Conservation (phyloP, 768 basidiomycete species). For the Gelatoporia subvermispora region DNA sequence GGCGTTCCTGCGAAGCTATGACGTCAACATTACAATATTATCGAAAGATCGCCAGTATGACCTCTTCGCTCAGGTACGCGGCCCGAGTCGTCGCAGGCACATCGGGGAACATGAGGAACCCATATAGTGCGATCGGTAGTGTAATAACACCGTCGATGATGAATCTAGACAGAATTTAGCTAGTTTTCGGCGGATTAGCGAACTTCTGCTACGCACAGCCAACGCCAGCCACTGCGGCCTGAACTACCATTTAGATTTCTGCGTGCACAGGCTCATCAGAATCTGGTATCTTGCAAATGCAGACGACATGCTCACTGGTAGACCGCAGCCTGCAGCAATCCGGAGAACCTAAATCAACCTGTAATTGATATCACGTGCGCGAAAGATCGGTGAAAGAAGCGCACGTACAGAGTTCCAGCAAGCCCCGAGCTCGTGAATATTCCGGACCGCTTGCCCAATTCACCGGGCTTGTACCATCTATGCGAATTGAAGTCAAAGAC, state of each 20-base stretch:
- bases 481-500: no score
- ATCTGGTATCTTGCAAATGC: not conserved
- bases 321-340: constrained; percentile 59
- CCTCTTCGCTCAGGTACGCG: constrained; percentile 59
- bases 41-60: constrained; percentile 12
- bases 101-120: constrained; percentile 70
- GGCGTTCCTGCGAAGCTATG: constrained; percentile 42
- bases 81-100: constrained; percentile 59
- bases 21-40: not conserved
- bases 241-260: constrained; percentile 49
- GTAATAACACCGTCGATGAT: constrained; percentile 71
- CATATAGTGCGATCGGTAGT: constrained; percentile 65
- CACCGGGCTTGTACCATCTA: constrained; percentile 68
- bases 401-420: constrained; percentile 51
- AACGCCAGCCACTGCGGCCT: constrained; percentile 63
- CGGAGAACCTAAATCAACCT: constrained; percentile 46
- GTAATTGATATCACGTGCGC: not conserved
- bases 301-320: constrained; percentile 38
- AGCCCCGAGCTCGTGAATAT: constrained; percentile 66
- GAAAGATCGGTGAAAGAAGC: not conserved
- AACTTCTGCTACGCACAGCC: constrained; percentile 41
- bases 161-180: constrained; percentile 35
- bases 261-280: not conserved
- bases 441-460: constrained; percentile 67
- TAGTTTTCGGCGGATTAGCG: not conserved